These are phyloP conservation scores for Asclepias syriaca DNA, from an alignment of 257 asterid genomes.

Conservation along the genomic window DNA sequence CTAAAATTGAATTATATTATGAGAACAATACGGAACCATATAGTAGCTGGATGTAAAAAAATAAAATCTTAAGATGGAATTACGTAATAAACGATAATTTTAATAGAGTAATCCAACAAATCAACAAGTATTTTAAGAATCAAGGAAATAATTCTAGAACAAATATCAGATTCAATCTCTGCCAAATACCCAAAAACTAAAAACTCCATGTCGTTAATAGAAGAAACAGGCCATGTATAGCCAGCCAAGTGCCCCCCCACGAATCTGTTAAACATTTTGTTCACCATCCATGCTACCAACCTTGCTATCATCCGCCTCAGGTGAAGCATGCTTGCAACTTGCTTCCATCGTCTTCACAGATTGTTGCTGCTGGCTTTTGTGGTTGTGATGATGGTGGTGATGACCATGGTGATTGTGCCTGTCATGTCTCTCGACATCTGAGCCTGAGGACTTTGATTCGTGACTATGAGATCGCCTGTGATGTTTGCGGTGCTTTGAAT, in stretches of 20 bases:
- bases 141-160: background rate
- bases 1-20: too few species aligned
- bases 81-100: background rate
- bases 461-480: slow-evolving; percentile 31
- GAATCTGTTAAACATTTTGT: background rate
- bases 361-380: slow-evolving; percentile 1
- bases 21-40: too few species aligned
- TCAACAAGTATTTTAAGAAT: background rate
- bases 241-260: background rate
- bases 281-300: background rate
- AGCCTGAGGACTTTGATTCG: slow-evolving; percentile 36
- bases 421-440: slow-evolving; percentile 31
- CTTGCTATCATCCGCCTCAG: background rate
- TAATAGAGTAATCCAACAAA: background rate
- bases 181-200: background rate
- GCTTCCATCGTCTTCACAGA: slow-evolving; percentile 7
- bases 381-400: slow-evolving; percentile 24
- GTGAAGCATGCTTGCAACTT: slow-evolving; percentile 7
- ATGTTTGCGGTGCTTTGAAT: slow-evolving; percentile 32
- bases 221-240: background rate
- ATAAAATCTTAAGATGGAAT: background rate
- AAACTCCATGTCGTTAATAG: background rate
- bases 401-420: slow-evolving; percentile 28
- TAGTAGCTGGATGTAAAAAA: too few species aligned
- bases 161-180: background rate